A percentile compares a stretch with the other conserved stretches of the same genome.
Conservation (phyloP, 83 land plant genomes). For the Larix sibirica region DNA sequence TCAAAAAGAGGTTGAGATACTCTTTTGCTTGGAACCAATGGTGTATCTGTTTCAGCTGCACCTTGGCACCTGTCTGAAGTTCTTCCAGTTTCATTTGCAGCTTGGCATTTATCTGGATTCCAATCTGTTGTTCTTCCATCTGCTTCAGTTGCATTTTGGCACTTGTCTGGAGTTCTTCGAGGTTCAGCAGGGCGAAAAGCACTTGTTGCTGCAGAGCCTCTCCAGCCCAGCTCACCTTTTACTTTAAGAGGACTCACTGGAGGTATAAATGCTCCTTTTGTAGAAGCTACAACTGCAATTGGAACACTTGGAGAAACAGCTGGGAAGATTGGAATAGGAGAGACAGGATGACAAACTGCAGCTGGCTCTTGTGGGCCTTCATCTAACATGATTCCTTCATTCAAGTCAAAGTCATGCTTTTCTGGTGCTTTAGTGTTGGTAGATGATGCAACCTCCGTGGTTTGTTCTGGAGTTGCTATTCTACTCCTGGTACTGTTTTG, state of each 20-base stretch:
- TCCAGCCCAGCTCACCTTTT: slow-evolving; percentile 40
- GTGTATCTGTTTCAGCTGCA: slow-evolving; percentile 59
- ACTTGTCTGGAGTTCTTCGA: slow-evolving; percentile 14
- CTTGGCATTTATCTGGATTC: slow-evolving; percentile 60
- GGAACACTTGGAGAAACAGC: background rate
- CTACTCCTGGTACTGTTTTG: too few species aligned
- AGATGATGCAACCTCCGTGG: background rate
- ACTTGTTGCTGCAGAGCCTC: slow-evolving; percentile 88
- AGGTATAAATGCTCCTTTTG: background rate
- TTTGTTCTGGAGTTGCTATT: background rate
- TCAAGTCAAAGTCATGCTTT: background rate
- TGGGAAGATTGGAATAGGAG: background rate
- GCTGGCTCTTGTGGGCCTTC: background rate
- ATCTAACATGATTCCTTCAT: slow-evolving; percentile 3
- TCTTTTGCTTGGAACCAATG: slow-evolving; percentile 26
- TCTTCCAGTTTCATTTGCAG: slow-evolving; percentile 20
- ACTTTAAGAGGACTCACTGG: background rate
- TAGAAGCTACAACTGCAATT: background rate
- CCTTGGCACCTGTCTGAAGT: slow-evolving; percentile 15
- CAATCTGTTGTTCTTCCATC: slow-evolving; percentile 28
- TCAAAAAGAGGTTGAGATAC: slow-evolving; percentile 28
- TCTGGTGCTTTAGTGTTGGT: background rate
- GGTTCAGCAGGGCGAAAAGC: slow-evolving; percentile 87
- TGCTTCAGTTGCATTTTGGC: slow-evolving; percentile 28
- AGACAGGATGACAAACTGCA: background rate